These are phyloP conservation scores for Mycena amicta DNA, from an alignment of 768 basidiomycete genomes.

Conservation along the genomic window DNA sequence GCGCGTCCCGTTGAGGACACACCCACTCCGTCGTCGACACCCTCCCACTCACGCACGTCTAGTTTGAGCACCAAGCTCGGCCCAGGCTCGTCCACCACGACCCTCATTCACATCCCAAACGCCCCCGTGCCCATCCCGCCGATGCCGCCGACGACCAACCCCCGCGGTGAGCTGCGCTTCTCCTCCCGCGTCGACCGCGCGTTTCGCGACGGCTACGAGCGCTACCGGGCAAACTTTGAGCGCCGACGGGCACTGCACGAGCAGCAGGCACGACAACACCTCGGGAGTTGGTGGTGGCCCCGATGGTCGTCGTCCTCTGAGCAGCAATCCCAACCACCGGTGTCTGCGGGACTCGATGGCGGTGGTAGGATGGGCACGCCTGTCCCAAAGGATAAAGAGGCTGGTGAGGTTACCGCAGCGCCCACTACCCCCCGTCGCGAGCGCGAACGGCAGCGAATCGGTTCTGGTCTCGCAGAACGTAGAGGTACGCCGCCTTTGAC, in stretches of 20 bases:
- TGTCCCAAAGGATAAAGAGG: too few relatives aligned
- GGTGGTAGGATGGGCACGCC: not conserved
- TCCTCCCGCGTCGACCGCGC: constrained; percentile 79
- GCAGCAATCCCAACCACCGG: too few relatives aligned
- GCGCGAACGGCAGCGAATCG: too few relatives aligned
- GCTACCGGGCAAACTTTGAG: constrained; percentile 88
- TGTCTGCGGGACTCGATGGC: not conserved
- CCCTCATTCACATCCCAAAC: constrained; percentile 29
- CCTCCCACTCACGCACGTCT: constrained; percentile 28
- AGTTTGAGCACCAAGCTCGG: constrained; percentile 28
- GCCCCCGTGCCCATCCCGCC: constrained; percentile 58
- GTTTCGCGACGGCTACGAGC: constrained; percentile 92
- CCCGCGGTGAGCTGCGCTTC: constrained; percentile 96
- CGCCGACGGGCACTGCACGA: constrained; percentile 68
- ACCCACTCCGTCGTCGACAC: constrained; percentile 26
- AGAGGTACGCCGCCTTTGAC: not conserved
- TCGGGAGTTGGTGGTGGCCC: constrained; percentile 29
- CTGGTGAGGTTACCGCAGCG: not conserved
- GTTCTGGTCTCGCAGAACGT: not conserved
- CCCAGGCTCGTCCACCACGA: constrained; percentile 36
- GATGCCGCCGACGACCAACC: constrained; percentile 88
- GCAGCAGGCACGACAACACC: constrained; percentile 29
- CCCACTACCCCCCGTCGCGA: not conserved
- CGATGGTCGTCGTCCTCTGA: not conserved
- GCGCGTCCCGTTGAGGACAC: constrained; percentile 39